Base-by-base conservation (phyloP, 2,329 filamentous ascomycete genomes). In the Elsinoe ampelina region DNA sequence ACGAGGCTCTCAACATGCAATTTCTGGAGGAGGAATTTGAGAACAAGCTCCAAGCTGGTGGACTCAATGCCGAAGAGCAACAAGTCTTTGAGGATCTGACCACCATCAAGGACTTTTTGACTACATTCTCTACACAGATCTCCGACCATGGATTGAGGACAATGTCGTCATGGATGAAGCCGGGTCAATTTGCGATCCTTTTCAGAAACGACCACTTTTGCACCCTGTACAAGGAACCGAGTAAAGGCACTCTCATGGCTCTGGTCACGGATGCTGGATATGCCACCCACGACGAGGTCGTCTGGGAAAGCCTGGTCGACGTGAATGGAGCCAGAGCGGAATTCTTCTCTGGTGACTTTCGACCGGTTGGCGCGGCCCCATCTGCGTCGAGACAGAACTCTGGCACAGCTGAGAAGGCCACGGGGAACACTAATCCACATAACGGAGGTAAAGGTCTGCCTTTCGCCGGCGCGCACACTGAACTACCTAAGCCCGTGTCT, bases 131-230 rank as follows among this genome's bases (percentile, higher is more conserved):
- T 0, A 97, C 93, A 0, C 93, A 98, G 65, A 75, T 98, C 19
- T 96, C 93, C 0, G 76, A 81, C 0, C 86, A 85, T 70, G 93
- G 93, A 0, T 77, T 98, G 2, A 80, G 87, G 38, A 81, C 87
- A 1, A 84, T 97, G 38, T 79, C 79, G 0, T 80, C 82, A 52
- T 83, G 80, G 5, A 78, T 96, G 58, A 74, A 80, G 11, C 85
- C 89, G 1, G 92, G 90, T 1, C 83, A 86, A 1, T 82, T 96
- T 60, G 89, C 89, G 0, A 97, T 98, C 51, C 73, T 98, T 1
- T 98, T 98, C 74, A 83, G 93, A 22, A 98, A 98, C 65, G 92
- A 98, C 66, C 93, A 98, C 68, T 98, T 98, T 67, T 90, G 89
- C 41, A 97, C 92, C 0, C 71, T 98, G 0, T 95, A 95, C 71